Conservation (phyloP, 495 filamentous ascomycete species). For the Daldinia loculata region DNA sequence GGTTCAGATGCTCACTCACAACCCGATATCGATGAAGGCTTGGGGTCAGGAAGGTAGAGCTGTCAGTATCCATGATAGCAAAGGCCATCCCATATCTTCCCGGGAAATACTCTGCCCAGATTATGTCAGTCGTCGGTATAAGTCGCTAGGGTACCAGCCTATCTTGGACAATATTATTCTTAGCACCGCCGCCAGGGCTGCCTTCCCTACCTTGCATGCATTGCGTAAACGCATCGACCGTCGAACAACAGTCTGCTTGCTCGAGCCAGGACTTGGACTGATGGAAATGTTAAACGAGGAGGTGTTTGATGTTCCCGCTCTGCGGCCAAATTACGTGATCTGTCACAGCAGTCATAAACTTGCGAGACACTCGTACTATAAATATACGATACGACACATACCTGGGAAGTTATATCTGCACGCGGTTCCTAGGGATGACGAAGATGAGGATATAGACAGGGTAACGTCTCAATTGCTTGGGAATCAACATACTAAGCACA, state of each 20-base stretch:
- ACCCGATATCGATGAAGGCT: constrained; percentile 4
- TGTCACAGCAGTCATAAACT: constrained; percentile 76
- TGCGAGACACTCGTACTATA: constrained; percentile 47
- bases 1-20: constrained; percentile 44
- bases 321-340: constrained; percentile 77
- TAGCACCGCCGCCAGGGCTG: constrained; percentile 64
- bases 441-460: constrained; percentile 3
- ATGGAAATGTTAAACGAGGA: constrained; percentile 74
- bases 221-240: constrained; percentile 73
- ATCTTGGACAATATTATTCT: constrained; percentile 81
- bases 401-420: constrained; percentile 25
- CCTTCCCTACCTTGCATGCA: constrained; percentile 61
- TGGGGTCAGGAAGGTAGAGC: constrained; percentile 42
- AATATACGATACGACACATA: constrained; percentile 56
- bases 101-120: constrained; percentile 30
- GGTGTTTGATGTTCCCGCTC: constrained; percentile 70
- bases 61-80: constrained; percentile 34
- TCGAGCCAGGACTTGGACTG: constrained; percentile 85
- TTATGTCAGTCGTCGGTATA: not conserved
- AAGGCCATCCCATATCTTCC: constrained; percentile 8
- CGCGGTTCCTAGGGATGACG: constrained; percentile 24
- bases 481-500: constrained; percentile 36
- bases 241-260: constrained; percentile 77
- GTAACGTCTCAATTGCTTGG: constrained; percentile 39
- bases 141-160: not conserved